Conservation (phyloP, 441 rosid genomes). For the Adansonia madagascariensis region DNA sequence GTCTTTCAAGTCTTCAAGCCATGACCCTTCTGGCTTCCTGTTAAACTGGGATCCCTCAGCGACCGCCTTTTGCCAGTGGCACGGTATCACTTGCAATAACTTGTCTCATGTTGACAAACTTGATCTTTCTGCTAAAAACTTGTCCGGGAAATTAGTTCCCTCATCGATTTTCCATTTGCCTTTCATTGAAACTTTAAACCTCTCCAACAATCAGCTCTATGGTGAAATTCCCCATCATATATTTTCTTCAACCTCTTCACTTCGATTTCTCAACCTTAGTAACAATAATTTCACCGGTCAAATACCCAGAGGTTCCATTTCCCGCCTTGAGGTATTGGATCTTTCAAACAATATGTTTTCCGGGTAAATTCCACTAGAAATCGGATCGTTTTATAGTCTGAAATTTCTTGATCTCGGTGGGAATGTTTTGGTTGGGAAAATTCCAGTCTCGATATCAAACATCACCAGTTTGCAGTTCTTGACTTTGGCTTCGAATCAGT, state of each 20-base stretch:
- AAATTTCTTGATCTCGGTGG: slow-evolving; percentile 80
- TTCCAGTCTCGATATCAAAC: slow-evolving; percentile 57
- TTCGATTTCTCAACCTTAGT: slow-evolving; percentile 70
- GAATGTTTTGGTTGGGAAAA: slow-evolving; percentile 62
- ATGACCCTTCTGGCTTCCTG: slow-evolving; percentile 63
- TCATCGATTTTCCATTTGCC: slow-evolving; percentile 54
- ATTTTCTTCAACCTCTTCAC: slow-evolving; percentile 57
- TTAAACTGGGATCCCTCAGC: slow-evolving; percentile 66
- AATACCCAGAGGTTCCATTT: slow-evolving; percentile 39
- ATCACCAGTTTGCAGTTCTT: slow-evolving; percentile 54
- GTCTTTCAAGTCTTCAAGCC: slow-evolving; percentile 63
- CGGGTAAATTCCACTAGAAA: slow-evolving; percentile 51
- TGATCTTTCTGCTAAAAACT: slow-evolving; percentile 57
- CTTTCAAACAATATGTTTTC: slow-evolving; percentile 78
- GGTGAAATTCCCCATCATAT: slow-evolving; percentile 54
- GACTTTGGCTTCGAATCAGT: slow-evolving; percentile 82
- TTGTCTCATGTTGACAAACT: slow-evolving; percentile 52
- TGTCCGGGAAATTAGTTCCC: slow-evolving; percentile 55
- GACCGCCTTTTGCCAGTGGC: slow-evolving; percentile 64
- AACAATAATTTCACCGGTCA: slow-evolving; percentile 77
- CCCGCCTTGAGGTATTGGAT: slow-evolving; percentile 59
- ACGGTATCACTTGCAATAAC: slow-evolving; percentile 62
- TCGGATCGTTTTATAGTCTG: slow-evolving; percentile 57
- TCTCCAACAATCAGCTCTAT: slow-evolving; percentile 63
- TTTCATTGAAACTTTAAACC: slow-evolving; percentile 50